Evolutionary conservation across 768 basidiomycete species (phyloP).

Genomic region (Dacryopinax spathularia): DNA sequence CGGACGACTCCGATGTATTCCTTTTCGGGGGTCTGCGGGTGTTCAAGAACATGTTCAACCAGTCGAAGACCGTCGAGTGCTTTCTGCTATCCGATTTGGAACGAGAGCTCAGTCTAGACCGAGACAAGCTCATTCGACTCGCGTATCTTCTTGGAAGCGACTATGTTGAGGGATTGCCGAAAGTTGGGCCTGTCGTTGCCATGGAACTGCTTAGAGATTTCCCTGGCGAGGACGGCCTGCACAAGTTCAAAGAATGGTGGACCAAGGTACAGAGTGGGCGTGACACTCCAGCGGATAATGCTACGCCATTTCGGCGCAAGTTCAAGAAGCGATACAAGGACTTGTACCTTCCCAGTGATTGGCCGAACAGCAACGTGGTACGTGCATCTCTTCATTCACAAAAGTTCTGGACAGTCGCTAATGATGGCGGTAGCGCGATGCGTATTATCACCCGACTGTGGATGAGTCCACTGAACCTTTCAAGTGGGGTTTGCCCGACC

Average conservation of each 20-base stretch:
- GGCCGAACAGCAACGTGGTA: conserved; percentile 89
- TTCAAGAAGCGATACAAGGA: conserved; percentile 86
- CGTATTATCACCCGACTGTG: conserved; percentile 82
- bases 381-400: conserved; percentile 19
- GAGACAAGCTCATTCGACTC: conserved; percentile 72
- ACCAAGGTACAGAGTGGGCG: conserved; percentile 75
- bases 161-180: conserved; percentile 83
- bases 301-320: conserved; percentile 61
- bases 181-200: conserved; percentile 88
- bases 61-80: conserved; percentile 95
- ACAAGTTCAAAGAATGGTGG: conserved; percentile 92
- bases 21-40: conserved; percentile 92
- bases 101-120: conserved; percentile 73
- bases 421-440: conserved; percentile 80
- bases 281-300: conserved; percentile 59
- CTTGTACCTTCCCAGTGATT: conserved; percentile 64
- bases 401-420: background rate
- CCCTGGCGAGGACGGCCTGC: conserved; percentile 67
- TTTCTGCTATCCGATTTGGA: conserved; percentile 73
- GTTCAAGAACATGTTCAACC: conserved; percentile 99
- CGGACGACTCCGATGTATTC: conserved; percentile 97
- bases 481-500: conserved; percentile 93
- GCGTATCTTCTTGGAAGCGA: conserved; percentile 95
- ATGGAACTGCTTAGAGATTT: conserved; percentile 94
- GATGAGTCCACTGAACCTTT: conserved; percentile 88